Evolutionary conservation across 192 early-diverging fungal genomes (phyloP), one percentile per base, ranked within the genome.

Genomic region (Podila epicladia): DNA sequence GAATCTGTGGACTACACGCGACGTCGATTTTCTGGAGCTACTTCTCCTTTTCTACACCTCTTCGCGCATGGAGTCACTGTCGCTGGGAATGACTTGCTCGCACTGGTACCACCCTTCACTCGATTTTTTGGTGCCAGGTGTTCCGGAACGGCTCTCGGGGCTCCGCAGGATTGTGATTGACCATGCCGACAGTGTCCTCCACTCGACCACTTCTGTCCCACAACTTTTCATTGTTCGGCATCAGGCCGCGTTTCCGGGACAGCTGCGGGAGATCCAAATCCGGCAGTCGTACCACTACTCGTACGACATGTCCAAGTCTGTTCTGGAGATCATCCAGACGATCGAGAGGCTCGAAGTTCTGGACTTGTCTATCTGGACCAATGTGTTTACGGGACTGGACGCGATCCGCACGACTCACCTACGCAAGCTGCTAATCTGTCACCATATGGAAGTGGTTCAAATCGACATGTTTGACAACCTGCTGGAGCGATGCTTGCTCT

Each of bases 71-170:
- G 65, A 64, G 35, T 67, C 73, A 15, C 59, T 75, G 5, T 67
- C 73, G 28, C 62, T 75, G 8, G 73, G 73, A 0, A 75, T 67
- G 73, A 67, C 62, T n/a, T 69, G 73, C 29, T 67, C 73, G 2
- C 73, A 75, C 28, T 75, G 73, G 73, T 75, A 75, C 26, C 73
- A 75, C 5, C 73, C 73, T 26, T 75, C 73, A 2, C 62, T 75
- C 19, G 67, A 75, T 31, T 66, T 67, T 17, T 51, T 75, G 8
- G 32, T 75, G 8, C 73, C 66, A 12, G 73, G 67, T 12, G 67
- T 75, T 24, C 73, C 73, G 0, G 73, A 75, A 17, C 59, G 62
- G 9, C 73, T 75, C 17, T 75, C 73, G 13, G 67, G 73, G 9
- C 66, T 75, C 3, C 37, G 61, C 5, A 49, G 73, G 53, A 67